Base-by-base conservation (phyloP, 768 basidiomycete genomes). In the Boletus tomentosulus region DNA sequence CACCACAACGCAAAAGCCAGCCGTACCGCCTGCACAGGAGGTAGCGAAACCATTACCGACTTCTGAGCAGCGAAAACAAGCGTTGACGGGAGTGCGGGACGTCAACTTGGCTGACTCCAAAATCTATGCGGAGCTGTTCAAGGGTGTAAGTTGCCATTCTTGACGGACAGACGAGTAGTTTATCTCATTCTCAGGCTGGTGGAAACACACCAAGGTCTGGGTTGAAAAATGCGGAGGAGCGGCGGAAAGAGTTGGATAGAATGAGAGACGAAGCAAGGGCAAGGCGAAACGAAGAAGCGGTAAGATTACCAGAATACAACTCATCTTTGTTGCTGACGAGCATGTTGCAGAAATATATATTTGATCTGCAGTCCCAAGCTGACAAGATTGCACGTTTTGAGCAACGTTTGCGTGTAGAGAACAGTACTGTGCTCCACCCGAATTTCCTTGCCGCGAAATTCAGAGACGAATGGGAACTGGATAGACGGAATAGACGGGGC, bases 201-300 rank as follows among this genome's bases (percentile, higher is more conserved):
- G 76, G 74, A 48, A 75, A 58, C 53, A 73, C 76, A 35, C 73
- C 79, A 10, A 72, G 68, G 15, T 76, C 79, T 28, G 77, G 77
- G 22, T 60, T 76, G 53, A 80, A 69, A 54, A 76, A 75, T 42
- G 81, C 86, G n/a, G 86, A 87, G 57, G 86, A 88, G 63, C 75
- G 85, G 46, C 75, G 80, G 53, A 84, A 78, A 59, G 85, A 90
- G 53, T 61, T 89, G 60, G 76, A 84, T 62, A 80, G 74, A 62
- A 80, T 86, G 83, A 78, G 85, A 51, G 84, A 89, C 37, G 87
- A 88, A 37, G 84, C 83, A 16, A 76, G 77, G 57, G 77, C 77
- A 1, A 85, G 79, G 58, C 77, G 83, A 10, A 70, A 71, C 19
- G 69, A 73, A 39, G 85, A 87, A 58, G 75, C 77, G 45, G 86